phyloP scores from a whole-genome alignment of 768 basidiomycete species.

The Epithele typhae region DNA sequence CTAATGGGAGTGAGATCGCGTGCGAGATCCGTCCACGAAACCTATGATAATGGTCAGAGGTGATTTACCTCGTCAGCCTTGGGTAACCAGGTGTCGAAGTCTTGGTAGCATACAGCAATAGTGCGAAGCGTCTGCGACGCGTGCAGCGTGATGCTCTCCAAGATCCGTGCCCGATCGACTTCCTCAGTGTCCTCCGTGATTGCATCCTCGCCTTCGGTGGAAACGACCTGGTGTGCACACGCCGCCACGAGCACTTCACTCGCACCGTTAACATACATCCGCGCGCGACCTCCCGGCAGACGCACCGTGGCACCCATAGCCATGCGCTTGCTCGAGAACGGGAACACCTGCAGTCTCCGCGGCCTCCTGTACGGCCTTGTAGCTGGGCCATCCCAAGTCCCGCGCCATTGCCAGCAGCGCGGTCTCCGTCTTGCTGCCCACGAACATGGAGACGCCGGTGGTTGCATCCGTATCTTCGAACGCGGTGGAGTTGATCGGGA shows the following conservation, averaged over 20 bases:
- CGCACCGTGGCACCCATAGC: slow-evolving; percentile 89
- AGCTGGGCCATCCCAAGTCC: slow-evolving; percentile 74
- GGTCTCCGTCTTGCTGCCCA: slow-evolving; percentile 95
- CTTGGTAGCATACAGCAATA: slow-evolving; percentile 89
- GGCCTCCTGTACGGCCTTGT: slow-evolving; percentile 57
- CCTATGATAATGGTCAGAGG: too few relatives aligned
- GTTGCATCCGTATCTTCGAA: slow-evolving; percentile 77
- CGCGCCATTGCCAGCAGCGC: slow-evolving; percentile 86
- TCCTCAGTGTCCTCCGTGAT: slow-evolving; percentile 48
- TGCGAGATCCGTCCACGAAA: slow-evolving; percentile 65
- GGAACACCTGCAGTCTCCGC: slow-evolving; percentile 77
- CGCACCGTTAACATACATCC: slow-evolving; percentile 89
- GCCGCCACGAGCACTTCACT: slow-evolving; percentile 85
- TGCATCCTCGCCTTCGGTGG: slow-evolving; percentile 46
- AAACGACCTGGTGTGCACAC: slow-evolving; percentile 73
- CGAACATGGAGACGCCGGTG: slow-evolving; percentile 57
- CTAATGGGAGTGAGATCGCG: slow-evolving; percentile 77
- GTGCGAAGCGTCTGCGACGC: slow-evolving; percentile 95
- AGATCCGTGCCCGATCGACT: slow-evolving; percentile 74
- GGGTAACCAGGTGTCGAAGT: slow-evolving; percentile 86
- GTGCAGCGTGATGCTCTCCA: slow-evolving; percentile 93
- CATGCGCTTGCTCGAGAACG: slow-evolving; percentile 91
- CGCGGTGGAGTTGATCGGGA: slow-evolving; percentile 91
- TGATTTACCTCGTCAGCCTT: too few relatives aligned
- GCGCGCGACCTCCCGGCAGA: slow-evolving; percentile 48